Evolutionary conservation across 2,329 filamentous ascomycete species (phyloP), one percentile per base, ranked within the genome.

Genomic region (Monilinia laxa): DNA sequence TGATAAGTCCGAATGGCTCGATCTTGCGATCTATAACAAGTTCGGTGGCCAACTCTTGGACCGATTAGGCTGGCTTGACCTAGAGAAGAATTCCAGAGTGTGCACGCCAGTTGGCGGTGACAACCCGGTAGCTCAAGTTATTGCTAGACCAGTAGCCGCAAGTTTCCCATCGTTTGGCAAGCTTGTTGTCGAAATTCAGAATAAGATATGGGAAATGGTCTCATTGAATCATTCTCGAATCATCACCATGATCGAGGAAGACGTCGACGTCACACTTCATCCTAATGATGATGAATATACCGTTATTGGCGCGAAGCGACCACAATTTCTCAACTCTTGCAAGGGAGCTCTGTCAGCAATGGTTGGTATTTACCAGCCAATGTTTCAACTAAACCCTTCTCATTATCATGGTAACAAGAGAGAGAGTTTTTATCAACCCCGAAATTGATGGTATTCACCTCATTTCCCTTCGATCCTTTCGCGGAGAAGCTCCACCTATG

Each of bases 121-220:
- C 31, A 4, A 11, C 20, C 28, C 45, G 45, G 58, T 60, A 60
- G 58, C 23, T 38, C 58, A 51, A 31, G 57, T 38, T 18, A 20
- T 14, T 18, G n/a, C 3, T 14, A 51, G 23, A 31, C n/a, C n/a
- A 18, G 6, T 16, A 49, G 45, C 31, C 28, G 23, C 14, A 51
- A 12, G 16, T 0, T 60, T 60, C 35, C 31, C 45, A 11, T 20
- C 25, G 9, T 60, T 60, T 25, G 4, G 20, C 14, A 23, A 60
- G 23, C 58, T 60, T 51, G n/a, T 28, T 10, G 38, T 23, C 45
- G 58, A 60, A 7, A 20, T 60, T 4, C 58, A 51, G 11, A 38
- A 60, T 16, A 51, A 60, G 14, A 60, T 60, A 2, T 60, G 58
- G 58, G 9, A 25, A 6, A 60, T 51, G 45, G 58, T 23, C n/a